Conservation (phyloP, 192 early-diverging fungal genomes). For the Geranomyces michiganensis region DNA sequence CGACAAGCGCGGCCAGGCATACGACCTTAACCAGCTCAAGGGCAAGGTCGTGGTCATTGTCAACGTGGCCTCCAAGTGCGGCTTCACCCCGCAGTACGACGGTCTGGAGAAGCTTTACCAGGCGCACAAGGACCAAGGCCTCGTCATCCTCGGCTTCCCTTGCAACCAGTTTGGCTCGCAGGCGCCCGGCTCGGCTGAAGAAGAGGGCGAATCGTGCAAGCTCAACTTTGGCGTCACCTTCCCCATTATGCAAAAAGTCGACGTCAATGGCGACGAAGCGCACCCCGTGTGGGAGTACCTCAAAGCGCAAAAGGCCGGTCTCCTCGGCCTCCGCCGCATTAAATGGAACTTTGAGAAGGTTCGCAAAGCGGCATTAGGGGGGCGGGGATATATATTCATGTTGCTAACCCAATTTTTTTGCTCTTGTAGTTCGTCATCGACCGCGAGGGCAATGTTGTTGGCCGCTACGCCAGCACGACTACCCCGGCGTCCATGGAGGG, state of each 20-base stretch:
- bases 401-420: not conserved
- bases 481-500: constrained; percentile 49
- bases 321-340: constrained; percentile 39
- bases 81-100: constrained; percentile 73
- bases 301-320: constrained; percentile 42
- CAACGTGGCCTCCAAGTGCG: constrained; percentile 83
- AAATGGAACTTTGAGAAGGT: constrained; percentile 47
- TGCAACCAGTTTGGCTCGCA: constrained; percentile 51
- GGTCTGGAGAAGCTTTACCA: constrained; percentile 48
- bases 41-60: constrained; percentile 82
- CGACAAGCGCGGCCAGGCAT: constrained; percentile 27
- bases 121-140: constrained; percentile 61
- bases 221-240: constrained; percentile 79
- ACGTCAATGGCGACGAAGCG: constrained; percentile 60
- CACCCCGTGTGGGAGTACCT: constrained; percentile 50
- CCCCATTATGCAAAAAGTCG: constrained; percentile 84
- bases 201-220: constrained; percentile 63
- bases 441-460: constrained; percentile 44
- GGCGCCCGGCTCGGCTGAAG: constrained; percentile 33
- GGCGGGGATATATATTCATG: not conserved
- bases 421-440: constrained; percentile 40
- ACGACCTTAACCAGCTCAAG: constrained; percentile 34
- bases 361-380: too few species aligned
- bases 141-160: constrained; percentile 86
- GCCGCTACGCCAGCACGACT: constrained; percentile 46